Evolutionary conservation across 192 early-diverging fungal species (phyloP).

Genomic region (Geranomyces michiganensis): DNA sequence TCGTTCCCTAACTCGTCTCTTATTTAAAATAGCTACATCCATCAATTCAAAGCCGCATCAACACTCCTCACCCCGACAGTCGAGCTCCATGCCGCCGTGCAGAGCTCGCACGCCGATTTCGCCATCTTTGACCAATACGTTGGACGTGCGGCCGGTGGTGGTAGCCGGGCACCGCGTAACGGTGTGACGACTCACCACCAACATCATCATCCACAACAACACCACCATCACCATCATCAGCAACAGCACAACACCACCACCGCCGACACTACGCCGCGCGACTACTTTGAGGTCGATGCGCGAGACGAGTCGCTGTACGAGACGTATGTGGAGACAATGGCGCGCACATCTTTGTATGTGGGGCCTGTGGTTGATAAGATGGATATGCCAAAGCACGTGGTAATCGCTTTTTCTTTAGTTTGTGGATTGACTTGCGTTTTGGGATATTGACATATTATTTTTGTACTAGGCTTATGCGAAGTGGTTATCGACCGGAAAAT

Average conservation of each 20-base stretch:
- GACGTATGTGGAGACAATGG: conserved; percentile 30
- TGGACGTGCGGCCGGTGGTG: neutral
- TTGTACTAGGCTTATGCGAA: conserved; percentile 42
- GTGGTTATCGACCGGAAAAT: conserved; percentile 46
- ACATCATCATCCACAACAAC: conserved; percentile 6
- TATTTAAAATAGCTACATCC: conserved; percentile 41
- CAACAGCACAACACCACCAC: neutral
- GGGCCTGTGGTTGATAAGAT: conserved; percentile 17
- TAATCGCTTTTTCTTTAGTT: neutral
- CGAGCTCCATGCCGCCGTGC: conserved; percentile 11
- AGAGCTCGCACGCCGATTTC: conserved; percentile 38
- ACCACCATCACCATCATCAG: conserved; percentile 3
- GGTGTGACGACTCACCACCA: neutral
- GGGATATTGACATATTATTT: conserved; percentile 11
- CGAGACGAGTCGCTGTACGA: conserved; percentile 40
- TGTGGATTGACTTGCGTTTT: no score
- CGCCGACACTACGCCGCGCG: neutral
- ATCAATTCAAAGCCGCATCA: conserved; percentile 46
- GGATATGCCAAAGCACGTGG: conserved; percentile 24
- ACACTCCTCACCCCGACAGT: conserved; percentile 13
- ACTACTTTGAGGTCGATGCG: conserved; percentile 23
- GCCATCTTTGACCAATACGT: conserved; percentile 32
- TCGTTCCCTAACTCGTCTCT: neutral
- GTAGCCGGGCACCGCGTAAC: no score
- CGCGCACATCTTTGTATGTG: conserved; percentile 18